phyloP scores from a whole-genome alignment of 2,329 filamentous ascomycete species.

The Fusarium armeniacum region DNA sequence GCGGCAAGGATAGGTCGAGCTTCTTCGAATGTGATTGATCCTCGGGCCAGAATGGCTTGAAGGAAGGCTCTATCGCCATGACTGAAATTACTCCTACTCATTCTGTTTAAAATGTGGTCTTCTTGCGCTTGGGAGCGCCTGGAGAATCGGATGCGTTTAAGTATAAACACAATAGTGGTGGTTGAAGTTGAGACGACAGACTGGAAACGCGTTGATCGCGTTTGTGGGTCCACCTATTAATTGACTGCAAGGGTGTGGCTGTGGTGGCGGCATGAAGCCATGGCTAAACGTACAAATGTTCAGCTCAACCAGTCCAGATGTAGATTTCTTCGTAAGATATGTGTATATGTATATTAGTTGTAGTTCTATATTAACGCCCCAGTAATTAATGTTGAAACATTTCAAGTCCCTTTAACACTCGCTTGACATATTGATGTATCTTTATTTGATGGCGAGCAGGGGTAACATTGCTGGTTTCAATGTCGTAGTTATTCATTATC shows the following conservation, averaged over 20 bases:
- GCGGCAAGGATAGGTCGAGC: conserved; percentile 80
- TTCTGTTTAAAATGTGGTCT: conserved; percentile 45
- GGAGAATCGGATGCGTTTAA: not conserved
- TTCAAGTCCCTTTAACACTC: not conserved
- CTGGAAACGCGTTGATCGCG: conserved; percentile 42
- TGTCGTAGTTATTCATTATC: too few species aligned
- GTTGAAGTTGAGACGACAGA: conserved; percentile 5
- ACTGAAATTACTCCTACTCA: conserved; percentile 58
- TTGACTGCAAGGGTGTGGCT: conserved; percentile 33
- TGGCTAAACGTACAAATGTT: not conserved
- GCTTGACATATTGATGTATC: not conserved
- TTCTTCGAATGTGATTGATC: conserved; percentile 81
- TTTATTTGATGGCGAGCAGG: too few species aligned
- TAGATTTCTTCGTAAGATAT: not conserved
- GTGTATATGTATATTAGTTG: not conserved
- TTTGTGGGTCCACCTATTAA: conserved; percentile 26
- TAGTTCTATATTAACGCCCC: too few species aligned
- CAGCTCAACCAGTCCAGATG: not conserved
- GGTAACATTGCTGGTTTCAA: not conserved
- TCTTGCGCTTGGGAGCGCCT: not conserved
- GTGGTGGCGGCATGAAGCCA: conserved; percentile 1
- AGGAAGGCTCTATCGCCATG: conserved; percentile 89
- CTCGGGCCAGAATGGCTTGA: conserved; percentile 86
- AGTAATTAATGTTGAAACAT: not conserved
- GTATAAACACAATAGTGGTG: not conserved